Evolutionary conservation across 140 eudicot genomes (phyloP), one percentile per base, ranked within the genome.

Genomic region (Bidens hawaiensis): DNA sequence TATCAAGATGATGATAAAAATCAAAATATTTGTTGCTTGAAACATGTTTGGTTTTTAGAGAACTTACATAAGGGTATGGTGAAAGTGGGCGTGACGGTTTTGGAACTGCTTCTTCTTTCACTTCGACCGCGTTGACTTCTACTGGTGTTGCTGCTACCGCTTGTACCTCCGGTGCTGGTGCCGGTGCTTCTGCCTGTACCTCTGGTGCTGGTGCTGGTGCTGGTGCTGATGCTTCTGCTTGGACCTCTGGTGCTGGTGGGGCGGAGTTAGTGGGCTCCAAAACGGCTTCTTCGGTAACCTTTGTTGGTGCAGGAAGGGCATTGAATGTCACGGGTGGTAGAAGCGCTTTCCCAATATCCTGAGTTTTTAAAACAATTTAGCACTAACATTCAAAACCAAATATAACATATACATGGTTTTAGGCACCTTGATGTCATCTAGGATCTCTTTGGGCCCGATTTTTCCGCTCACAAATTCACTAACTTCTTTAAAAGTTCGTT

Each of bases 321-420:
- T 70, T 85, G 75, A 69, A 69, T 40, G 62, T 74, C 53, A 51
- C 68, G 0, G 85, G 54, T 23, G 99, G 99, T 43, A 93, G 86
- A 73, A 93, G 76, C 26, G 99, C 96, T 78, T 61, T 80, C 69
- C 94, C 99, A 11, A 93, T 93, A 69, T 88, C 72, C 99, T 93
- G 75, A 75, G 24, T 45, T 34, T 23, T 9, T 67, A 40, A 19
- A 49, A 66, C 22, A 46, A 24, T 26, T 65, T 19, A 47, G 23
- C n/a, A 30, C 8, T 40, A 27, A 28, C 24, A 25, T 36, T 49
- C 28, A 67, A 55, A 25, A 26, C 60, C 60, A 26, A 26, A 48
- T 31, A 19, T 4, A 13, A 23, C 10, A 65, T 43, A 9, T 8
- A 42, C 1, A 55, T 4, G 19, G 24, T 49, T 47, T 43, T 1